A percentile compares a stretch with the other conserved stretches of the same genome.
phyloP scores from a whole-genome alignment of 73 alveolate genomes.

The Urostyla sp. region DNA sequence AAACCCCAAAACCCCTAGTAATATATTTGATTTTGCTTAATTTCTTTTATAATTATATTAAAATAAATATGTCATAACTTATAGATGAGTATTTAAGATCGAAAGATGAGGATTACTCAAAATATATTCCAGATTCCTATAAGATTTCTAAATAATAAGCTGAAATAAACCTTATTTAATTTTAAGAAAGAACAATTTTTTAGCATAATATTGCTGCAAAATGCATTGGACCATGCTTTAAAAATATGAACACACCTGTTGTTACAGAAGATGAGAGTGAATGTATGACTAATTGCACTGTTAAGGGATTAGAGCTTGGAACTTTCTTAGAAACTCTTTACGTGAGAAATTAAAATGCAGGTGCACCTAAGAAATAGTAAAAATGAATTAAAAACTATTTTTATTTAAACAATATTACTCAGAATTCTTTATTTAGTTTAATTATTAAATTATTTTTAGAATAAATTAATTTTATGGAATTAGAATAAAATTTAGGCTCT shows the following conservation, averaged over 20 bases:
- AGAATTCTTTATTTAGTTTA: no score
- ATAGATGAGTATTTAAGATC: not conserved
- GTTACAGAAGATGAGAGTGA: conserved; percentile 28
- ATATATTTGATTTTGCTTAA: no score
- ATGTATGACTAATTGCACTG: conserved; percentile 43
- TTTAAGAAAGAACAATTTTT: not conserved
- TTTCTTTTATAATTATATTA: no score
- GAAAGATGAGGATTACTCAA: conserved; percentile 7
- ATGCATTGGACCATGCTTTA: conserved; percentile 46
- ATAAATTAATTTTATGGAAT: no score
- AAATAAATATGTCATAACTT: not conserved
- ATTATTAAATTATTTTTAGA: no score
- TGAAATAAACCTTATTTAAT: not conserved
- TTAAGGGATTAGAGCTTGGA: conserved; percentile 17
- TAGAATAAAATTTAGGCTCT: no score
- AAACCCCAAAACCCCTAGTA: no score
- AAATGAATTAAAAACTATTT: no score
- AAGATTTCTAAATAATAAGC: not conserved
- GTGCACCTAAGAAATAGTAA: no score
- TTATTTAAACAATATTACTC: no score
- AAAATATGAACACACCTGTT: conserved; percentile 15
- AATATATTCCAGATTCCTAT: conserved; percentile 27
- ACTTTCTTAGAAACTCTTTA: not conserved
- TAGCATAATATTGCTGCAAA: not conserved
- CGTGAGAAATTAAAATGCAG: not conserved